Evolutionary conservation across 164 flowering plant species (phyloP), one percentile per base, ranked within the genome.

Genomic region (Sedum album): DNA sequence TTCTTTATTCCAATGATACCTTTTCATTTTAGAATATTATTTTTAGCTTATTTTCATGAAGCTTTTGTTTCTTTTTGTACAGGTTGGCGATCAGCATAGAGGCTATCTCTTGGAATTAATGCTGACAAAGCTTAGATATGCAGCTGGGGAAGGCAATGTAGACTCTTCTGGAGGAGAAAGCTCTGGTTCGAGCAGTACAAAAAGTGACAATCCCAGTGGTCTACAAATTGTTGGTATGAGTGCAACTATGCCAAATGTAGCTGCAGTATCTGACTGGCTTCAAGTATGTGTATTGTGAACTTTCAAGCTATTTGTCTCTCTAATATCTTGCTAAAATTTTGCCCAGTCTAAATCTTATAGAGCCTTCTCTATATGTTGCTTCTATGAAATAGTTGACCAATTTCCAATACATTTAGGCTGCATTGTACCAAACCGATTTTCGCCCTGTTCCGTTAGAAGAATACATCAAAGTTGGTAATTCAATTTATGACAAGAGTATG

Each of bases 191-290:
- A 87, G 95, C 75, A 85, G 93, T 82, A 83, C 88, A 36, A 88
- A 85, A 77, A 69, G 77, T 73, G 97, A 88, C 53, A 74, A 90
- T 69, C 79, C 83, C 73, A 84, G 76, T 73, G 97, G 97, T 72
- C 75, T 94, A 69, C 98, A 94, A 80, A 91, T 91, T 76, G 93
- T 94, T 76, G 98, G 98, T 65, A 94, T 91, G 98, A 94, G 97
- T 83, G 98, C 98, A 35, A 94, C 98, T 65, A 85, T 94, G 90
- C 98, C 98, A 67, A 94, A 94, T 85, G 97, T 94, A 35, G 86
- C 85, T 46, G 95, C 96, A 42, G 92, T 94, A 72, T 94, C 97
- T 72, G 89, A 94, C 72, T 94, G 99, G 99, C 97, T 94, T 79
- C 95, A 90, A 73, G 97, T 90, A 79, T 81, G 91, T 73, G 36